Evolutionary conservation across 805 yeast genomes (phyloP).

Genomic region (Kluyveromyces dobzhanskii): DNA sequence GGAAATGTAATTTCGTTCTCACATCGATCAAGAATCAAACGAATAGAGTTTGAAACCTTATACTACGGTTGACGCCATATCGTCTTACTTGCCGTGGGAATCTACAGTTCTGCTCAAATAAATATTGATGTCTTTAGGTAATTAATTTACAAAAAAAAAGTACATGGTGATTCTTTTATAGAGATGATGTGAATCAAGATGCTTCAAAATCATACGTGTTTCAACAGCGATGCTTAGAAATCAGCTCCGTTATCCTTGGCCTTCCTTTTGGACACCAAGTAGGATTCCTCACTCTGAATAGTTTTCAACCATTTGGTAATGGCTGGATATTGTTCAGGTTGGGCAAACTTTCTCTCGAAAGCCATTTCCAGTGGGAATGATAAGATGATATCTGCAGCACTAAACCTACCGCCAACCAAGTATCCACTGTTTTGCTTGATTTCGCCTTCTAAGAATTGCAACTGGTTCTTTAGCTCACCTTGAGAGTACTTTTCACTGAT

Average conservation of each 20-base stretch:
- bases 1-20: too few species aligned
- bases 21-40: too few species aligned
- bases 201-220: too few species aligned
- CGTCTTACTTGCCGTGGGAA: too few species aligned
- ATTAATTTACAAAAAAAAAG: too few species aligned
- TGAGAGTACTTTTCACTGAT: constrained; percentile 41
- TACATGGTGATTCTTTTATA: too few species aligned
- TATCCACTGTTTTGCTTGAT: constrained; percentile 32
- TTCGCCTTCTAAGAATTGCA: constrained; percentile 35
- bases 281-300: constrained; percentile 9
- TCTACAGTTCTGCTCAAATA: too few species aligned
- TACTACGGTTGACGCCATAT: too few species aligned
- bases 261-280: constrained; percentile 8
- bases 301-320: constrained; percentile 17
- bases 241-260: constrained; percentile 9
- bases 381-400: constrained; percentile 51
- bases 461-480: constrained; percentile 36
- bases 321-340: constrained; percentile 18
- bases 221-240: background rate
- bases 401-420: constrained; percentile 42
- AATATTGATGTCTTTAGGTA: too few species aligned
- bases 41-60: too few species aligned
- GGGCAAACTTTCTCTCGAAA: constrained; percentile 11
- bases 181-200: too few species aligned
- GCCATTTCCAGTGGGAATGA: constrained; percentile 35